Conservation (phyloP, 176 grass and related monocot species). For the Musa itinerans region DNA sequence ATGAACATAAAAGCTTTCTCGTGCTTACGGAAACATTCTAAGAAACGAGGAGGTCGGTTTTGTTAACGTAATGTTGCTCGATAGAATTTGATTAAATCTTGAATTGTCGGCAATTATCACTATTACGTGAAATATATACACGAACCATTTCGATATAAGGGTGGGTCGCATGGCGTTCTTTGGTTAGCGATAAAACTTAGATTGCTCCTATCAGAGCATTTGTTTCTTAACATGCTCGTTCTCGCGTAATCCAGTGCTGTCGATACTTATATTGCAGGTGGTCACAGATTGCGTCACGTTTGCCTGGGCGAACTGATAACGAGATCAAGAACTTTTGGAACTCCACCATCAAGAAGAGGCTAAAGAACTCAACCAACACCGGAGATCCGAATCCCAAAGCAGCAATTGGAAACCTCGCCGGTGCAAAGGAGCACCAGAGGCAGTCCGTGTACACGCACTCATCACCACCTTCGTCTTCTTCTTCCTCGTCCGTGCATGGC, state of each 20-base stretch:
- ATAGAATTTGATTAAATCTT: no score
- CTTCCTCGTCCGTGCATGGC: constrained; percentile 22
- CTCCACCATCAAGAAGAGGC: constrained; percentile 92
- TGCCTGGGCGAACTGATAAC: constrained; percentile 89
- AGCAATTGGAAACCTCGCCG: not conserved
- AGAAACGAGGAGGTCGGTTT: no score
- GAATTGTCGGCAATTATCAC: no score
- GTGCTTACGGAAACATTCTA: no score
- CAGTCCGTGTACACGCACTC: constrained; percentile 47
- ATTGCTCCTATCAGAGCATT: not conserved
- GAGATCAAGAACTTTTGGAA: constrained; percentile 99
- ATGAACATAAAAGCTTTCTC: no score
- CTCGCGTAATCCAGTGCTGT: not conserved
- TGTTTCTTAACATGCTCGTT: not conserved
- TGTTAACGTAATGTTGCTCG: no score
- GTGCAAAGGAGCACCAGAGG: constrained; percentile 24
- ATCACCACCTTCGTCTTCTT: constrained; percentile 36
- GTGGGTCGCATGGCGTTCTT: no score
- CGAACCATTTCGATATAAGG: no score
- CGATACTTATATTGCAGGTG: constrained; percentile 34
- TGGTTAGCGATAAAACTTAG: no score
- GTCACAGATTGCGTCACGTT: constrained; percentile 86
- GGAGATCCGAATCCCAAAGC: constrained; percentile 39
- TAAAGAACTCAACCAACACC: constrained; percentile 44
- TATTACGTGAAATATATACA: no score